Conservation (phyloP, 2,329 filamentous ascomycete species). For the Monilinia fructigena region DNA sequence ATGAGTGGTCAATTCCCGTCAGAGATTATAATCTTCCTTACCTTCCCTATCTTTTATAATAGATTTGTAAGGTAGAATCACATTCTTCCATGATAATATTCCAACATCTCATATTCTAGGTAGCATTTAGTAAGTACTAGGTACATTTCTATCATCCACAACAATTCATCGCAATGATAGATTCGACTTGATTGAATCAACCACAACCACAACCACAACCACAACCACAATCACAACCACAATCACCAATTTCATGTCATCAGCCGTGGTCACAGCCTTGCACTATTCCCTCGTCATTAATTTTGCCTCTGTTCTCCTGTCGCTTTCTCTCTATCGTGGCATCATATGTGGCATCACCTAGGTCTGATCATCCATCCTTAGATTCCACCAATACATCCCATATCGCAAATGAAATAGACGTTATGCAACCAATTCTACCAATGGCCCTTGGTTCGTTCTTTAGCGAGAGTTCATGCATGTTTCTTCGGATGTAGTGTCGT, state of each 20-base stretch:
- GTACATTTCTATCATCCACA: too few relatives aligned
- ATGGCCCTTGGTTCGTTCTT: too few relatives aligned
- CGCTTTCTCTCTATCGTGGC: conserved; percentile 36
- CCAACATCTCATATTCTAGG: too few relatives aligned
- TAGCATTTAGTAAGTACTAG: too few relatives aligned
- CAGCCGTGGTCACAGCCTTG: conserved; percentile 33
- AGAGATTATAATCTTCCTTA: too few relatives aligned
- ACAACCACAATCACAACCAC: neutral
- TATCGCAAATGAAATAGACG: conserved; percentile 21
- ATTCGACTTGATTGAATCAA: too few relatives aligned
- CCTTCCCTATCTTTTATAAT: too few relatives aligned
- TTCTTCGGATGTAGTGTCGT: neutral
- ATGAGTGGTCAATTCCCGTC: too few relatives aligned
- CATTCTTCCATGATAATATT: too few relatives aligned
- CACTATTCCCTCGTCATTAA: conserved; percentile 34
- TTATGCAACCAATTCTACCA: conserved; percentile 1
- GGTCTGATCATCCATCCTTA: neutral
- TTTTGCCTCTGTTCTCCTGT: conserved; percentile 15
- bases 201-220: neutral
- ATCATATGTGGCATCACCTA: conserved; percentile 20
- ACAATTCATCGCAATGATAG: too few relatives aligned
- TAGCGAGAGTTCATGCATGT: conserved; percentile 3
- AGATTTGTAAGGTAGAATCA: too few relatives aligned
- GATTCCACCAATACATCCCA: neutral
- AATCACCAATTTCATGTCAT: conserved; percentile 20